Evolutionary conservation across 306 rosid species (phyloP).

Genomic region (Cicer yamashitae): DNA sequence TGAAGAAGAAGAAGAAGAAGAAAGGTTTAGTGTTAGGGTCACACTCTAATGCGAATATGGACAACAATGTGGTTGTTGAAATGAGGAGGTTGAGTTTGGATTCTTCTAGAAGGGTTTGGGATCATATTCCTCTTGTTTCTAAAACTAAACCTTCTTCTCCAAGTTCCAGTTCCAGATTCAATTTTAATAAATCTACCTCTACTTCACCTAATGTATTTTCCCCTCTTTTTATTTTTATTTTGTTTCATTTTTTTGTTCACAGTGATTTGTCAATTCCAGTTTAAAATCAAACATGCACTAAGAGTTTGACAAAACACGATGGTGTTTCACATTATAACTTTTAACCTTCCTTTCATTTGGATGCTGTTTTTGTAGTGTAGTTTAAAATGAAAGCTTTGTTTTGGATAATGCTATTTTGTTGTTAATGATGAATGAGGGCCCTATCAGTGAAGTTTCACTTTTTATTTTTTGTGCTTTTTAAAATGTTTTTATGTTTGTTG

Average conservation of each 20-base stretch:
- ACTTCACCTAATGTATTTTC: conserved; percentile 44
- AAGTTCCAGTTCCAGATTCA: conserved; percentile 40
- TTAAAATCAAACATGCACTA: too few relatives aligned
- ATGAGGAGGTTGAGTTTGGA: conserved; percentile 76
- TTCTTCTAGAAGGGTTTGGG: conserved; percentile 70
- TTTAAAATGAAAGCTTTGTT: conserved; percentile 8
- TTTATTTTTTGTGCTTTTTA: conserved; percentile 8
- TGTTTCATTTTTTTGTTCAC: too few relatives aligned
- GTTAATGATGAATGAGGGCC: conserved; percentile 46
- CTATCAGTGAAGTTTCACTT: background rate
- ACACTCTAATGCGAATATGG: background rate
- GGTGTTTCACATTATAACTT: too few relatives aligned
- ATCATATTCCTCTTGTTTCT: conserved; percentile 33
- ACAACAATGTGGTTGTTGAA: conserved; percentile 33
- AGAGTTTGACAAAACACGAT: too few relatives aligned
- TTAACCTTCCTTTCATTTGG: background rate
- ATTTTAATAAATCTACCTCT: conserved; percentile 38
- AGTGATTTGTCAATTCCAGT: too few relatives aligned
- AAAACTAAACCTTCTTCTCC: conserved; percentile 21
- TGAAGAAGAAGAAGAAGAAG: conserved; percentile 24
- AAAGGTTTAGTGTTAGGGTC: background rate
- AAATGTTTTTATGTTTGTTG: conserved; percentile 34
- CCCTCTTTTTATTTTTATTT: too few relatives aligned
- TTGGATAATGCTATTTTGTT: background rate
- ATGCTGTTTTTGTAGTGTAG: background rate